phyloP scores from a whole-genome alignment of 371 early-diverging fungal genomes.

The Actinomortierella wolfii region DNA sequence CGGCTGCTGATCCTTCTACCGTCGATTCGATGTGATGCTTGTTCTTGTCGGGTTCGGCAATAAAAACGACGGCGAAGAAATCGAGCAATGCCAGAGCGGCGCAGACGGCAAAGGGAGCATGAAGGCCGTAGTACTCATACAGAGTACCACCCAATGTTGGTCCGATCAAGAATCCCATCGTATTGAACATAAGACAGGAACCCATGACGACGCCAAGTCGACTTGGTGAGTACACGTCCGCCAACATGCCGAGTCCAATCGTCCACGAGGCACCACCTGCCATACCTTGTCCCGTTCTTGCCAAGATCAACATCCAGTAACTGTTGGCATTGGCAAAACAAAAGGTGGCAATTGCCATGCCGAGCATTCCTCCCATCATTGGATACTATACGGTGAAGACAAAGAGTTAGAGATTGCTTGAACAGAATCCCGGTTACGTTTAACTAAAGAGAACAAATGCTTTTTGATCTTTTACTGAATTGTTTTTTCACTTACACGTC shows the following conservation, averaged over 20 bases:
- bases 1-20: conserved; percentile 3
- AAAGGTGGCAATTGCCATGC: conserved; percentile 68
- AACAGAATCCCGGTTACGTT: neutral
- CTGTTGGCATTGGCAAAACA: conserved; percentile 71
- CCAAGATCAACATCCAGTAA: conserved; percentile 72
- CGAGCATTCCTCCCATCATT: conserved; percentile 78
- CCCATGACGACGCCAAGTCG: conserved; percentile 81
- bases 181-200: conserved; percentile 70
- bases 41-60: conserved; percentile 59
- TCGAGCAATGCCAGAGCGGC: conserved; percentile 70
- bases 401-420: neutral
- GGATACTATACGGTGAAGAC: conserved; percentile 51
- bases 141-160: conserved; percentile 81
- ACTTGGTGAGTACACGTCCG: conserved; percentile 76
- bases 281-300: conserved; percentile 80
- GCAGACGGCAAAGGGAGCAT: conserved; percentile 78
- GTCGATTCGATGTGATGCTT: conserved; percentile 14
- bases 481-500: conserved; percentile 50
- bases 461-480: neutral
- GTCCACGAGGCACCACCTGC: conserved; percentile 85
- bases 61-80: conserved; percentile 65
- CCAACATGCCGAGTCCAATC: conserved; percentile 76
- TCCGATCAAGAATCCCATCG: conserved; percentile 75
- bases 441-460: too few relatives aligned
- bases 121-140: conserved; percentile 67